phyloP scores from a whole-genome alignment of 2,329 filamentous ascomycete species.

The Cordyceps javanica region DNA sequence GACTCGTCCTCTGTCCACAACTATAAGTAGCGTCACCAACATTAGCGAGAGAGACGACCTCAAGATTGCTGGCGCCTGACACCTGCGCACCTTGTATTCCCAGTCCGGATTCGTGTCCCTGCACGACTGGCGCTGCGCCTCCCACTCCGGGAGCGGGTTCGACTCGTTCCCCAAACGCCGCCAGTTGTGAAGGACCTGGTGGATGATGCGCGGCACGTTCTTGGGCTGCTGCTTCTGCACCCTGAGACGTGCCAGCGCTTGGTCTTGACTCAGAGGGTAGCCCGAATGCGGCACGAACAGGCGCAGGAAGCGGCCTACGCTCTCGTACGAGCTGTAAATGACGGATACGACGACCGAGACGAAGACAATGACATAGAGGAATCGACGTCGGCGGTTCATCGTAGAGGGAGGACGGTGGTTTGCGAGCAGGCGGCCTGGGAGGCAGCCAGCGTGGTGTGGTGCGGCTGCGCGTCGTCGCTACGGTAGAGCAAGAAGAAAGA shows the following conservation, averaged over 20 bases:
- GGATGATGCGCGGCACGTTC: constrained; percentile 63
- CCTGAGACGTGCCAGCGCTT: constrained; percentile 3
- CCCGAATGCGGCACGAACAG: constrained; percentile 3
- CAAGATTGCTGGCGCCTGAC: neutral
- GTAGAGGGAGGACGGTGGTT: neutral
- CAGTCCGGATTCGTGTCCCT: constrained; percentile 62
- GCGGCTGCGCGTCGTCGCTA: neutral
- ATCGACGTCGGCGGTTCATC: constrained; percentile 6
- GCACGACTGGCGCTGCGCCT: constrained; percentile 58
- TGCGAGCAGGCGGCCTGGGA: neutral
- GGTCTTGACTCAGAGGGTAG: constrained; percentile 10
- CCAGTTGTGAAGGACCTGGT: constrained; percentile 47
- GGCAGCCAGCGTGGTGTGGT: neutral
- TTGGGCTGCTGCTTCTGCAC: constrained; percentile 3
- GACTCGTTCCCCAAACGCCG: constrained; percentile 54
- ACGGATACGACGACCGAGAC: neutral
- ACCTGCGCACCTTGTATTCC: constrained; percentile 59
- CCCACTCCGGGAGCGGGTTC: constrained; percentile 58
- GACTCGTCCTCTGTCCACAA: constrained; percentile 66
- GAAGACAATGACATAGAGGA: neutral
- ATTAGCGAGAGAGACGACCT: neutral
- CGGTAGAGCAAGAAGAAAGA: neutral
- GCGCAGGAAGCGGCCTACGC: neutral
- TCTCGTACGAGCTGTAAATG: constrained; percentile 1
- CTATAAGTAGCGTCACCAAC: constrained; percentile 31